Evolutionary conservation across 208 protist species (phyloP).

Genomic region (Ichthyophonus hoferi): DNA sequence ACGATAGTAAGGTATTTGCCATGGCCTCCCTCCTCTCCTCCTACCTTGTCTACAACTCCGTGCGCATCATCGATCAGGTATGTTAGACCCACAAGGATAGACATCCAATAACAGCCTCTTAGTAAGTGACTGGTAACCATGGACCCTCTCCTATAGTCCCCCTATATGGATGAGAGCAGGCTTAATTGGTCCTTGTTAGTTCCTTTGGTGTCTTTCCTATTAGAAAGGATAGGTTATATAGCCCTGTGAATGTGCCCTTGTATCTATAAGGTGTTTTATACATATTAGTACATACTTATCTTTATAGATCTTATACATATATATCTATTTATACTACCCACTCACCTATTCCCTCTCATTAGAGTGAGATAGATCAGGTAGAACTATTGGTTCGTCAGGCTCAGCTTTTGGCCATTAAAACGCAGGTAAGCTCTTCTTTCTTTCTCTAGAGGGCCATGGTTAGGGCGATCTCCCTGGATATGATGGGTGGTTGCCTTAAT

Average conservation of each 20-base stretch:
- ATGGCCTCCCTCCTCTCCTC: slow-evolving; percentile 15
- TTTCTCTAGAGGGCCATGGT: too few species aligned
- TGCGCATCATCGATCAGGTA: slow-evolving; percentile 32
- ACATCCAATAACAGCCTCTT: background rate
- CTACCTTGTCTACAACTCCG: slow-evolving; percentile 33
- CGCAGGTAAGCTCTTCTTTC: background rate
- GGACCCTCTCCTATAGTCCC: background rate
- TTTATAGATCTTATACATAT: background rate
- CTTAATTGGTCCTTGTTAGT: background rate
- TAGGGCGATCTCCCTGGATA: too few species aligned
- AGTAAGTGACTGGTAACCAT: background rate
- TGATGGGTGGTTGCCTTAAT: too few species aligned
- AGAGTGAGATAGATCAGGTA: slow-evolving; percentile 9
- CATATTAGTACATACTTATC: background rate
- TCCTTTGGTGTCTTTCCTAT: background rate
- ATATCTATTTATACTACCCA: background rate
- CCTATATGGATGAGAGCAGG: background rate
- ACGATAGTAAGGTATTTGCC: slow-evolving; percentile 34
- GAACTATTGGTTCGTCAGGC: slow-evolving; percentile 20
- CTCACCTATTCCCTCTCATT: background rate
- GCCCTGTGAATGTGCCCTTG: background rate
- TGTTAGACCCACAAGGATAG: background rate
- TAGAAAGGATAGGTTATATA: background rate
- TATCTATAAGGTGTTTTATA: background rate
- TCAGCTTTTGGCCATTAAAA: slow-evolving; percentile 14